phyloP scores from a whole-genome alignment of 78 protist species.

The Trichosphaerium sp. region DNA sequence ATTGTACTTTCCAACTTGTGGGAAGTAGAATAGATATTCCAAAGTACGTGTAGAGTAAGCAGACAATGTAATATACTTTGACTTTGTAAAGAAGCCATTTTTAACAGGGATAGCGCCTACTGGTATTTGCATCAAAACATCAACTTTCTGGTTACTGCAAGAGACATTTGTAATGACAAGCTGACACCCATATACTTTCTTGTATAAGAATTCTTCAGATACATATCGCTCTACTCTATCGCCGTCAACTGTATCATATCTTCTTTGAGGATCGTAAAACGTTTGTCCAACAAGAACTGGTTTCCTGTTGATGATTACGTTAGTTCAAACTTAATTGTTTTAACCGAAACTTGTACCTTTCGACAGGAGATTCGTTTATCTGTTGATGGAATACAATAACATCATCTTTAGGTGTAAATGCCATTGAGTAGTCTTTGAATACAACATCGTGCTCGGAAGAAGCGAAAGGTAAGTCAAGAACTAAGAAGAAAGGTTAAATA shows the following conservation, averaged over 20 bases:
- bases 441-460: no score
- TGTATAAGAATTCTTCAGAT: slow-evolving; percentile 2
- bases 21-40: slow-evolving; percentile 38
- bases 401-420: slow-evolving; percentile 4
- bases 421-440: slow-evolving; percentile 3
- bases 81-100: slow-evolving; percentile 14
- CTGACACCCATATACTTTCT: slow-evolving; percentile 23
- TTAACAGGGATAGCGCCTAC: slow-evolving; percentile 27
- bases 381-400: slow-evolving; percentile 34
- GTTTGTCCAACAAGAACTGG: slow-evolving; percentile 19
- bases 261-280: slow-evolving; percentile 12
- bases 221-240: slow-evolving; percentile 22
- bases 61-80: neutral
- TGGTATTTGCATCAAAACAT: slow-evolving; percentile 24
- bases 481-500: no score
- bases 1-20: slow-evolving; percentile 5
- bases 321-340: no score
- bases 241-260: slow-evolving; percentile 1
- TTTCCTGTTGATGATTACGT: neutral
- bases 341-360: no score
- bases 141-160: slow-evolving; percentile 22
- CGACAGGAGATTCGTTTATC: no score
- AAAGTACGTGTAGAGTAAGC: slow-evolving; percentile 8
- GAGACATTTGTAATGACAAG: slow-evolving; percentile 27
- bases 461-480: slow-evolving; percentile 27